Evolutionary conservation across 257 asterid species (phyloP), one percentile per base, ranked within the genome.

Genomic region (Solanum habrochaites): DNA sequence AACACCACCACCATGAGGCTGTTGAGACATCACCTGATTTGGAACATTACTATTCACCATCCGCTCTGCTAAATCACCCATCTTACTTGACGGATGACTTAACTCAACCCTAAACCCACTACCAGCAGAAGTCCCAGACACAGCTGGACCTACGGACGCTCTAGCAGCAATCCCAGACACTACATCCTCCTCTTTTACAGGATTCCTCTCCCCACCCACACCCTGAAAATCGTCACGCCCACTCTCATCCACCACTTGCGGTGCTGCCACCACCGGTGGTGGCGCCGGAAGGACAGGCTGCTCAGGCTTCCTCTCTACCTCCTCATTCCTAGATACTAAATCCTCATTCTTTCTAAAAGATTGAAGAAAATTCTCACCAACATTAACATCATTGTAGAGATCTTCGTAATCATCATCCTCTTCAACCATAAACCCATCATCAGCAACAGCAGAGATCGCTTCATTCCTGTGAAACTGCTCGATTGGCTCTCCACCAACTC

Each of bases 331-430:
- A 20, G 87, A 87, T 86, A 83, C 83, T 77, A 77, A 77, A 23
- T 77, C 83, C 86, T 95, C 98, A 89, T 93, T 94, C 87, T 91
- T 92, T 56, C 93, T 89, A 86, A 94, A 4, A 81, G 97, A 91
- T 87, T 93, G 98, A 86, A 94, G 89, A 90, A 97, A 96, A 81
- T 93, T 90, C 91, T 96, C 99, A 39, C 99, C 99, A 45, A 97
- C 98, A 78, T 97, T 97, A 64, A 97, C 99, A 88, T 97, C 99
- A 77, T 95, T 96, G 86, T 97, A 97, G 29, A 97, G 98, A 87
- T 97, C 99, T 85, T 97, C 99, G 39, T 94, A 97, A 81, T 97
- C 99, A 85, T 95, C 98, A 42, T 91, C 93, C 58, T 96, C 99
- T 20, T 92, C 98, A 47, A 93, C 98, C 15, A 95, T 90, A 56